Percentiles rank a stretch among this genome's conserved stretches.
phyloP scores from a whole-genome alignment of 169 alveolate species.

The Perkinsus olseni region DNA sequence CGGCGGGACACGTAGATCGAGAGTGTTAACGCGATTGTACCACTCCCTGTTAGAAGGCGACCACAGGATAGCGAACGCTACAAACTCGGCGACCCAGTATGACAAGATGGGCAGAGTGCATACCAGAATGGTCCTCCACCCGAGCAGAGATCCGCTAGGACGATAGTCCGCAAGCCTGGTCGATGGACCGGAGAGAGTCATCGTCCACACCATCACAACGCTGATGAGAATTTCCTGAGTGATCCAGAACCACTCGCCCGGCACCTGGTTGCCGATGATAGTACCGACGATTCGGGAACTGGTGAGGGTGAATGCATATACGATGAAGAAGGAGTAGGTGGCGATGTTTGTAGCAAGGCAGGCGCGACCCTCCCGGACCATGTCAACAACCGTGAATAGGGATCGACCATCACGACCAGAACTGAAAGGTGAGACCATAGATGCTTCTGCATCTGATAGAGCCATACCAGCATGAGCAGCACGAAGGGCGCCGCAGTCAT shows the following conservation, averaged over 20 bases:
- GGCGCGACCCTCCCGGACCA: constrained; percentile 74
- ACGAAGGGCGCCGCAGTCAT: constrained; percentile 38
- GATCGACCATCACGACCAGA: not conserved
- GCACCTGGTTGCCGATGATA: constrained; percentile 58
- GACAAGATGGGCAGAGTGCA: not conserved
- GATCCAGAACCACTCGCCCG: constrained; percentile 71
- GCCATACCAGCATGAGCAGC: constrained; percentile 38
- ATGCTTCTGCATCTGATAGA: constrained; percentile 18
- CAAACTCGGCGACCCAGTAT: not conserved
- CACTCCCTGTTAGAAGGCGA: too few relatives aligned
- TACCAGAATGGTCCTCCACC: not conserved
- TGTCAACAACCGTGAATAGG: not conserved
- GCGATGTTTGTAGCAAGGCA: constrained; percentile 77
- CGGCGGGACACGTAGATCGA: too few relatives aligned
- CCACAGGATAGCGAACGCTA: not conserved
- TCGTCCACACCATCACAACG: constrained; percentile 51
- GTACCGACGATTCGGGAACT: constrained; percentile 50
- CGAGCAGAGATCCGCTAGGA: not conserved
- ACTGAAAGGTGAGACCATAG: constrained; percentile 18
- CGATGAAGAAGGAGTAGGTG: constrained; percentile 72
- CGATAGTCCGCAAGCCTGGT: not conserved
- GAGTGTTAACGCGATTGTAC: too few relatives aligned
- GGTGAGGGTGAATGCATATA: constrained; percentile 72
- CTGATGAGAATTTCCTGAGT: constrained; percentile 52
- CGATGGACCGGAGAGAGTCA: constrained; percentile 50